Percentiles rank a stretch among this genome's conserved stretches.
Conservation (phyloP, 2,329 filamentous ascomycete genomes). For the Colletotrichum coccodes region DNA sequence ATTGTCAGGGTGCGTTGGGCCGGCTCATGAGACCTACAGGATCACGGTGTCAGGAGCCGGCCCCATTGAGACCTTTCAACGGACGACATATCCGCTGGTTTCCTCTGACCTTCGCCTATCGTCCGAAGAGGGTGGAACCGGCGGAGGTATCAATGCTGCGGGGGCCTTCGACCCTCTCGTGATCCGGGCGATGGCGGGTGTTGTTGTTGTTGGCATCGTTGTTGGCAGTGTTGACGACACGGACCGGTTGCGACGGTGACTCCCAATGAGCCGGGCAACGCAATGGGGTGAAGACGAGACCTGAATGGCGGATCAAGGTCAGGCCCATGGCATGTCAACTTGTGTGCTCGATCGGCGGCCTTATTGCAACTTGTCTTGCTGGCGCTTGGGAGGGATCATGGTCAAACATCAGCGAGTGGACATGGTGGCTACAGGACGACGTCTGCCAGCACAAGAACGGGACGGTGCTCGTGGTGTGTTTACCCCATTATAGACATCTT, state of each 20-base stretch:
- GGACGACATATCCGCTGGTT: not conserved
- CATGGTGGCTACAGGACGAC: slow-evolving; percentile 7
- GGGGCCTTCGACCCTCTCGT: slow-evolving; percentile 4
- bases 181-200: slow-evolving; percentile 15
- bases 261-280: slow-evolving; percentile 2
- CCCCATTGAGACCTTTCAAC: not conserved
- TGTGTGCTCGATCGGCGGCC: slow-evolving; percentile 3
- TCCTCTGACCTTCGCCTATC: slow-evolving; percentile 17
- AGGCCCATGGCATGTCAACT: slow-evolving; percentile 6
- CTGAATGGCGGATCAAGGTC: not conserved
- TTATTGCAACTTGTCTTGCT: too few species aligned
- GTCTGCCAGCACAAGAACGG: not conserved
- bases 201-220: not conserved
- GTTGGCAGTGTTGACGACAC: not conserved
- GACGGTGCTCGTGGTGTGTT: not conserved
- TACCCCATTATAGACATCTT: not conserved
- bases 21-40: slow-evolving; percentile 2
- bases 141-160: slow-evolving; percentile 20
- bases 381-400: not conserved
- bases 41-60: not conserved
- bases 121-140: slow-evolving; percentile 20
- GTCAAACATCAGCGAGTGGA: not conserved
- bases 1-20: slow-evolving; percentile 5
- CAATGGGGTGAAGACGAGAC: not conserved
- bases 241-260: slow-evolving; percentile 11